Evolutionary conservation across 257 asterid species (phyloP), one percentile per base, ranked within the genome.

Genomic region (Anisodus acutangulus): DNA sequence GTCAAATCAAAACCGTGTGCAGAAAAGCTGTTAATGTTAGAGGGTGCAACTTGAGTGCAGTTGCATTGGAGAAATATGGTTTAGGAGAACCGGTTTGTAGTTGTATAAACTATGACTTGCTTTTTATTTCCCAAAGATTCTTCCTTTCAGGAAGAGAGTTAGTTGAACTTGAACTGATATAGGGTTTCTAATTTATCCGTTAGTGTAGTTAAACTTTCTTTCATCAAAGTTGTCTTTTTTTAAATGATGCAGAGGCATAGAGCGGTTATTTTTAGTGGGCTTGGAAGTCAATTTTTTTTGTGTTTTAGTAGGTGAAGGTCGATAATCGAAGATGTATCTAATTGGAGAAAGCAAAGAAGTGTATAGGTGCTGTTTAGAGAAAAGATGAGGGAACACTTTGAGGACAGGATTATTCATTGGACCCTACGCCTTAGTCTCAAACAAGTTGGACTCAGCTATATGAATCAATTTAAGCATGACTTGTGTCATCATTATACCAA

Each of bases 401-500:
- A 70, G 79, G 79, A 17, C 10, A 70, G 9, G 16, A 41, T 70
- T 43, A 43, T 70, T 70, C 31, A 43, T 43, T 70, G 54, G n/a
- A 35, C 6, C 37, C 26, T 68, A 15, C 7, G 13, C 51, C 53
- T 37, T 68, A 68, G 26, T 68, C 76, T 47, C 51, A 37, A 68
- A 68, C 41, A 37, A 37, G 51, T 68, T 39, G 12, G 76, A 68
- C 6, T 39, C 76, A 15, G 22, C 12, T n/a, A 68, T 15, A 37
- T 68, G 76, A 68, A 68, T 68, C 76, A 68, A 68, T 68, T 68
- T 37, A 68, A 68, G n/a, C 76, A 15, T 35, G 37, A 67, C 22
- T 37, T 37, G 6, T 15, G 26, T 15, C 26, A 68, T 15, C 51
- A 4, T 68, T 68, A 39, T 68, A 39, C 51, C 76, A 68, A 68